Percentiles rank a stretch among this genome's conserved stretches.
Conservation (phyloP, 768 basidiomycete species). For the Tubosaeta brunneosetosa region DNA sequence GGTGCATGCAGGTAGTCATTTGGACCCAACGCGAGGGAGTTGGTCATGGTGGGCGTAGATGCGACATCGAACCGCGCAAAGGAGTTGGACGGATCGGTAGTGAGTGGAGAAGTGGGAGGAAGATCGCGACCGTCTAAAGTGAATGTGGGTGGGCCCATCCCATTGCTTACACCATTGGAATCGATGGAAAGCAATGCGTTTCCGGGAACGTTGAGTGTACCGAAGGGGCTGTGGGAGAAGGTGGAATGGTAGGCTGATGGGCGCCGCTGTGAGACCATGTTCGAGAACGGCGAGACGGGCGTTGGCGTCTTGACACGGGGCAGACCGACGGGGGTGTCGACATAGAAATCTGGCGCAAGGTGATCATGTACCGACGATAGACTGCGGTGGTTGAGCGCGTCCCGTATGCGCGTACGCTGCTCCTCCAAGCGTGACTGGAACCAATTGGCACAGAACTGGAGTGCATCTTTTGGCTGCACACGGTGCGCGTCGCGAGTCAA, state of each 20-base stretch:
- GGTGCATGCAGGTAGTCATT: conserved; percentile 72
- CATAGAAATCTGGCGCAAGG: conserved; percentile 54
- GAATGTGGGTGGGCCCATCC: conserved; percentile 48
- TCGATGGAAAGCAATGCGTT: conserved; percentile 67
- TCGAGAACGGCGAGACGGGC: conserved; percentile 54
- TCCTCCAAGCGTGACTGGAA: conserved; percentile 86
- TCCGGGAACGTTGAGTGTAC: conserved; percentile 73
- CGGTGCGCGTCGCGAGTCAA: conserved; percentile 82
- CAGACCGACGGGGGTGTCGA: conserved; percentile 44
- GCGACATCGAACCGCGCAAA: conserved; percentile 50
- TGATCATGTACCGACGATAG: conserved; percentile 46
- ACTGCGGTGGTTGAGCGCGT: conserved; percentile 48
- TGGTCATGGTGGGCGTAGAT: conserved; percentile 42
- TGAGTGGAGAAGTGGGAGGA: conserved; percentile 58
- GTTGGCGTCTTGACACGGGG: conserved; percentile 33
- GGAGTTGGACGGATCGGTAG: conserved; percentile 38
- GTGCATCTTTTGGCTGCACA: conserved; percentile 83
- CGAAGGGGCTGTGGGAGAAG: conserved; percentile 67
- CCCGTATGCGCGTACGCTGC: conserved; percentile 70
- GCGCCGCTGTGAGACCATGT: conserved; percentile 42
- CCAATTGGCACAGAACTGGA: conserved; percentile 94
- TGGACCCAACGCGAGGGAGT: conserved; percentile 36
- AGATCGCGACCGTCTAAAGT: conserved; percentile 55
- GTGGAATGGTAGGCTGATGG: conserved; percentile 50
- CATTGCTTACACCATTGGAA: conserved; percentile 24